Conservation (phyloP, 495 filamentous ascomycete genomes). For the Neurospora africana region DNA sequence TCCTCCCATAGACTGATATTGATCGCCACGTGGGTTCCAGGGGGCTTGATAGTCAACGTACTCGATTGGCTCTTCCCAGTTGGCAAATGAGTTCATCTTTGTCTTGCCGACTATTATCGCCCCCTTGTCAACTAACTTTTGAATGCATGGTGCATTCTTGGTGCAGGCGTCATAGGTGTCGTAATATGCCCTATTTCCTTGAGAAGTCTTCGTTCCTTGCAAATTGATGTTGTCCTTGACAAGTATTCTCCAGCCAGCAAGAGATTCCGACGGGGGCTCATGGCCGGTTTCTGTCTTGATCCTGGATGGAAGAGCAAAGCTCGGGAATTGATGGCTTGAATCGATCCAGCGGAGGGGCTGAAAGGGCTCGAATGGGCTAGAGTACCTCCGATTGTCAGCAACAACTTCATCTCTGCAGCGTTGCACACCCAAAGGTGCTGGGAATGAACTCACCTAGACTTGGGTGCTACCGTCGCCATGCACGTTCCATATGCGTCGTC, state of each 20-base stretch:
- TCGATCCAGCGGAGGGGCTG: background rate
- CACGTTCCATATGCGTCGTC: background rate
- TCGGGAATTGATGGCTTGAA: background rate
- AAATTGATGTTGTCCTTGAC: conserved; percentile 56
- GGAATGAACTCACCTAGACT: background rate
- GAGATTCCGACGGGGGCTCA: background rate
- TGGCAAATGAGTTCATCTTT: conserved; percentile 50
- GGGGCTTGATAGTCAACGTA: conserved; percentile 44
- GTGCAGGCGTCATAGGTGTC: conserved; percentile 38
- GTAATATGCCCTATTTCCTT: conserved; percentile 48
- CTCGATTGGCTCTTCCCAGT: conserved; percentile 44
- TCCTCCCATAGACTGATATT: conserved; percentile 39
- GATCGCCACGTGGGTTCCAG: conserved; percentile 49
- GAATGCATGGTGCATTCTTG: conserved; percentile 36
- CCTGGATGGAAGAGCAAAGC: background rate
- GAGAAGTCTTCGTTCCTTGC: conserved; percentile 41
- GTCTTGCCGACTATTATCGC: conserved; percentile 50
- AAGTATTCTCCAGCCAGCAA: background rate
- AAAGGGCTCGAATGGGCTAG: background rate
- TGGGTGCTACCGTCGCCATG: background rate
- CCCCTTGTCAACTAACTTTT: conserved; percentile 48
- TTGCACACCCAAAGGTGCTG: background rate
- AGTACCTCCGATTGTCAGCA: background rate
- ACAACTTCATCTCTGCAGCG: background rate
- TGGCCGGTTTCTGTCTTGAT: background rate